phyloP scores from a whole-genome alignment of 2,329 filamentous ascomycete species.

The Alternaria rosae region DNA sequence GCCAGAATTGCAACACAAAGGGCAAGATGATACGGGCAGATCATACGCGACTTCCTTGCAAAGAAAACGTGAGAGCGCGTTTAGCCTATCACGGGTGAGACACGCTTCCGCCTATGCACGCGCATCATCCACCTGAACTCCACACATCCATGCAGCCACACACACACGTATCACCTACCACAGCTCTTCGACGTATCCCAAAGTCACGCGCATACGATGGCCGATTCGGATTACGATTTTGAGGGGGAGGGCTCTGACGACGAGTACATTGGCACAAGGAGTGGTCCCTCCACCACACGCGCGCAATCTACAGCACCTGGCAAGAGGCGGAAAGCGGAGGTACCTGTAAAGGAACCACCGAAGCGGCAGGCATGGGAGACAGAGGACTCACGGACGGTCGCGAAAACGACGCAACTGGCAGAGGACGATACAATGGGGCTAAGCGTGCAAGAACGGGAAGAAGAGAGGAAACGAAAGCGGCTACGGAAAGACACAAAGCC shows the following conservation, averaged over 20 bases:
- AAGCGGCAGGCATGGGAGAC: conserved; percentile 60
- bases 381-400: conserved; percentile 55
- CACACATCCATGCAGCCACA: background rate
- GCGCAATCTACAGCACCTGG: conserved; percentile 27
- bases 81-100: conserved; percentile 26
- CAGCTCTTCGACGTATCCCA: background rate
- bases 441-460: conserved; percentile 74
- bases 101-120: conserved; percentile 10
- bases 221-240: conserved; percentile 76
- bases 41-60: conserved; percentile 12
- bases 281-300: conserved; percentile 32
- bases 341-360: conserved; percentile 30
- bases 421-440: conserved; percentile 77
- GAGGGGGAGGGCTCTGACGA: conserved; percentile 70
- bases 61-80: conserved; percentile 30
- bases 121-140: background rate
- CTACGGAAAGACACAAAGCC: conserved; percentile 93
- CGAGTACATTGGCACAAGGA: conserved; percentile 61
- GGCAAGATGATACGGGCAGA: background rate
- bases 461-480: conserved; percentile 81
- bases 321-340: conserved; percentile 28
- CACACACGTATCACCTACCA: background rate
- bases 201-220: conserved; percentile 58
- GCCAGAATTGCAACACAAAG: background rate
- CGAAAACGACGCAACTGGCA: conserved; percentile 65